A percentile compares a stretch with the other conserved stretches of the same genome.
These are phyloP conservation scores for Nicotiana obtusifolia DNA, from an alignment of 257 asterid species.

Conservation along the genomic window DNA sequence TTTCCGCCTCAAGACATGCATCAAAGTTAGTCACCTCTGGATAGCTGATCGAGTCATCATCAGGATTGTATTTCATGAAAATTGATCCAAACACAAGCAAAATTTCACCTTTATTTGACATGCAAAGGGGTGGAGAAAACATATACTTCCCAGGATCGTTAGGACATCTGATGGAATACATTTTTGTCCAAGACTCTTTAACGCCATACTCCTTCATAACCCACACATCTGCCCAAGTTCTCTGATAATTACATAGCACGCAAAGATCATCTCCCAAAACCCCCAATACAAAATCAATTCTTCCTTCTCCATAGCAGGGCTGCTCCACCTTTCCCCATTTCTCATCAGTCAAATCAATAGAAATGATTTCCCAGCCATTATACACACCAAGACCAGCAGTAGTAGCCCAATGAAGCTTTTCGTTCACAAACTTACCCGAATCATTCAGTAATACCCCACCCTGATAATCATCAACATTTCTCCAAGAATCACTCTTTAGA, in stretches of 20 bases:
- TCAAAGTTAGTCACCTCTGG: not conserved
- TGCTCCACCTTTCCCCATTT: not conserved
- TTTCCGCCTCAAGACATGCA: not conserved
- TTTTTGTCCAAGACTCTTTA: constrained; percentile 26
- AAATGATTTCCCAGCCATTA: constrained; percentile 8
- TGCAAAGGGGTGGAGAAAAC: constrained; percentile 11
- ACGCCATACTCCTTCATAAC: constrained; percentile 30
- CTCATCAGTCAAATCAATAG: constrained; percentile 10
- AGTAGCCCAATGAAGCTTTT: not conserved
- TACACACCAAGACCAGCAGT: not conserved
- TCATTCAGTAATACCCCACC: not conserved
- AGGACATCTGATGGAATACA: constrained; percentile 6
- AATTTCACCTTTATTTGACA: constrained; percentile 30
- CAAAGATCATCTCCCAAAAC: constrained; percentile 11
- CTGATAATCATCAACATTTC: not conserved
- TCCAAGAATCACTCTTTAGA: constrained; percentile 16
- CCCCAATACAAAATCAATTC: not conserved
- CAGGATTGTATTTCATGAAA: constrained; percentile 14
- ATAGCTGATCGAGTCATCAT: constrained; percentile 5
- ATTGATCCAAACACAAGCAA: constrained; percentile 25
- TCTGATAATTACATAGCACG: not conserved
- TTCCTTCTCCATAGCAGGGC: not conserved
- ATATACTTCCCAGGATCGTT: not conserved
- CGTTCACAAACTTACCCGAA: constrained; percentile 9
- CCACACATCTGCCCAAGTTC: constrained; percentile 22